Evolutionary conservation across 2,329 filamentous ascomycete genomes (phyloP), one percentile per base, ranked within the genome.

Genomic region (Paraconiothyrium brasiliense): DNA sequence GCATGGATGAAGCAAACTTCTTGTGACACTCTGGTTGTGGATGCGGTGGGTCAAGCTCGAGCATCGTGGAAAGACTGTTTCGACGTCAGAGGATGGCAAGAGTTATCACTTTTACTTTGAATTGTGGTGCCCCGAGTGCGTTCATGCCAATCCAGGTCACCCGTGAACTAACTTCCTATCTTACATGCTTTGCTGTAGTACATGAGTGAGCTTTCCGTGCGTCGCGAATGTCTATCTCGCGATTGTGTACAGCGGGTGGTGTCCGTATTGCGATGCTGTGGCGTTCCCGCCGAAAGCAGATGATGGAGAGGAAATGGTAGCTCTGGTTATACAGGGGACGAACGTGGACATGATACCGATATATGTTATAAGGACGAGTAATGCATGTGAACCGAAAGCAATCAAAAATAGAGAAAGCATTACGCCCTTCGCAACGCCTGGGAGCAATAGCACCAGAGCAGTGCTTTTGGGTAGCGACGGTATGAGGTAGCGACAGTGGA

Each of bases 61-160:
- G 52, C 52, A 14, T 47, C n/a, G 27, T 22, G 41, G 14, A n/a
- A 30, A 43, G 37, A n/a, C 34, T 54, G 51, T 54, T 44, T 54
- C 24, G 39, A 44, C 24, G 37, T 54, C 51, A 44, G 24, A 16
- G 14, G 9, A n/a, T 20, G 22, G 3, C 3, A 1, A 14, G 27
- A 9, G 47, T 9, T 11, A 14, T 50, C 20, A 16, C 10, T n/a
- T 50, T 35, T 34, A 13, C 5, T 16, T 50, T 50, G 27, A 22
- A 20, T 41, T 41, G 27, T 14, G 27, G 27, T 51, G 32, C 32
- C 32, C 32, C 16, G 3, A 37, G n/a, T 24, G 32, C 32, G 14
- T 24, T 20, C 14, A 10, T 27, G 9, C 14, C 24, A 11, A 24
- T 49, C 47, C 47, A 49, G n/a, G 16, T 52, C 49, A 13, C n/a